These are phyloP conservation scores for Primulina tabacum DNA, from an alignment of 257 asterid species.

Conservation along the genomic window DNA sequence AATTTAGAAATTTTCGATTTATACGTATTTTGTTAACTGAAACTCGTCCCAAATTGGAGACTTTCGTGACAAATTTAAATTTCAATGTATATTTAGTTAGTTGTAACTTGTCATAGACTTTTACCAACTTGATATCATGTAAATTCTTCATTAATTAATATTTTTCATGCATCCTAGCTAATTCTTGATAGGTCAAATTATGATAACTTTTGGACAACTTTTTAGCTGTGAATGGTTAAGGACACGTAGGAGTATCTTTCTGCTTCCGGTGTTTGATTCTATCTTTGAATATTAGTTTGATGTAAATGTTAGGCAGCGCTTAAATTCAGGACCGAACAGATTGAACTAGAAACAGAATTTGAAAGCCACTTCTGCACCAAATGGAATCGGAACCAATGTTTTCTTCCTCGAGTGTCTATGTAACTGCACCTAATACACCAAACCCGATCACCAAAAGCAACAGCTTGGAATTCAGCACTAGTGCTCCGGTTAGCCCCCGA, in stretches of 20 bases:
- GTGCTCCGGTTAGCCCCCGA: constrained; percentile 55
- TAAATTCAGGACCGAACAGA: constrained; percentile 47
- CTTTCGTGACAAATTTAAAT: no score
- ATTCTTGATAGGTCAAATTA: constrained; percentile 26
- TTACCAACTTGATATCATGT: no score
- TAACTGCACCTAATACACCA: constrained; percentile 55
- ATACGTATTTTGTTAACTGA: no score
- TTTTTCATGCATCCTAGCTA: no score
- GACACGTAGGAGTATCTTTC: constrained; percentile 40
- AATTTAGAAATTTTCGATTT: not conserved
- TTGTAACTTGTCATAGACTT: not conserved
- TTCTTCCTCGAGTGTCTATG: constrained; percentile 33
- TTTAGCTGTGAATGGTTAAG: constrained; percentile 25
- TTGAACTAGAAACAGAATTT: constrained; percentile 19
- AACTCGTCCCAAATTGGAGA: no score
- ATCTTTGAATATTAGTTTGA: constrained; percentile 47
- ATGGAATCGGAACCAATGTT: constrained; percentile 34
- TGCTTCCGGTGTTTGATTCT: constrained; percentile 21
- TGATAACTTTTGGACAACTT: constrained; percentile 20
- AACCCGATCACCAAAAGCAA: constrained; percentile 18
- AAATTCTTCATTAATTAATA: not conserved
- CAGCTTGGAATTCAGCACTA: constrained; percentile 38
- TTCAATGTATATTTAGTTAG: not conserved
- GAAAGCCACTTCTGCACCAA: constrained; percentile 1
- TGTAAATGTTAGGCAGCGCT: constrained; percentile 40